phyloP scores from a whole-genome alignment of 2,329 filamentous ascomycete species.

The Sphaceloma murrayae region DNA sequence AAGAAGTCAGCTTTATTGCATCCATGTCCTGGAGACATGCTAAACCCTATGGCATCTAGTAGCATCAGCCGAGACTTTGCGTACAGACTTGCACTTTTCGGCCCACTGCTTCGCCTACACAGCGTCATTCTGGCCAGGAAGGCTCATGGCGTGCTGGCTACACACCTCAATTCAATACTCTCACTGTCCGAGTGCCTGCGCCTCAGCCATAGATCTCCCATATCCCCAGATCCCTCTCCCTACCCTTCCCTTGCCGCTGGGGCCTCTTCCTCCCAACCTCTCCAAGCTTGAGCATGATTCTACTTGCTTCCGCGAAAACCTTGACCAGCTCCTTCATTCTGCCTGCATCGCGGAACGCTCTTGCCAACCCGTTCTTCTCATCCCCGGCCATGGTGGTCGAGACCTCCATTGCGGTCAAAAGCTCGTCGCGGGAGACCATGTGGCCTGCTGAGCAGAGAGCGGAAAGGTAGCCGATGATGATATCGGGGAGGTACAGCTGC shows the following conservation, averaged over 20 bases:
- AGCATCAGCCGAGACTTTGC: too few relatives aligned
- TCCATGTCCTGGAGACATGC: too few relatives aligned
- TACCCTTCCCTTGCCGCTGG: constrained; percentile 32
- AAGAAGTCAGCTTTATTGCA: too few relatives aligned
- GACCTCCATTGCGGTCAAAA: constrained; percentile 81
- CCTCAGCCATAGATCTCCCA: constrained; percentile 31
- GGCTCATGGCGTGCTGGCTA: too few relatives aligned
- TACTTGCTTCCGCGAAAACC: constrained; percentile 66
- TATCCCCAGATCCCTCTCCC: constrained; percentile 26
- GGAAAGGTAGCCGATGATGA: constrained; percentile 72
- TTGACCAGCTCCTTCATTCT: constrained; percentile 38
- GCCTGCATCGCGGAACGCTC: constrained; percentile 32
- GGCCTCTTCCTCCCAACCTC: constrained; percentile 35
- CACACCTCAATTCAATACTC: too few relatives aligned
- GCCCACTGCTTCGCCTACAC: too few relatives aligned
- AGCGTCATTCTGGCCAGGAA: too few relatives aligned
- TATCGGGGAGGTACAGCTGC: constrained; percentile 72
- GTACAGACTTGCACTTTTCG: too few relatives aligned
- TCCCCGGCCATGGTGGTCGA: constrained; percentile 58
- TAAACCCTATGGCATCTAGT: too few relatives aligned
- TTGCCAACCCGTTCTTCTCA: constrained; percentile 26
- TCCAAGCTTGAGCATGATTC: constrained; percentile 52
- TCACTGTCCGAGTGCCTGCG: too few relatives aligned
- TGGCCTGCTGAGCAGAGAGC: constrained; percentile 71
- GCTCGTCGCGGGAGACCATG: constrained; percentile 61